Evolutionary conservation across 2,329 filamentous ascomycete species (phyloP).

Genomic region (Diaporthe caulivora): DNA sequence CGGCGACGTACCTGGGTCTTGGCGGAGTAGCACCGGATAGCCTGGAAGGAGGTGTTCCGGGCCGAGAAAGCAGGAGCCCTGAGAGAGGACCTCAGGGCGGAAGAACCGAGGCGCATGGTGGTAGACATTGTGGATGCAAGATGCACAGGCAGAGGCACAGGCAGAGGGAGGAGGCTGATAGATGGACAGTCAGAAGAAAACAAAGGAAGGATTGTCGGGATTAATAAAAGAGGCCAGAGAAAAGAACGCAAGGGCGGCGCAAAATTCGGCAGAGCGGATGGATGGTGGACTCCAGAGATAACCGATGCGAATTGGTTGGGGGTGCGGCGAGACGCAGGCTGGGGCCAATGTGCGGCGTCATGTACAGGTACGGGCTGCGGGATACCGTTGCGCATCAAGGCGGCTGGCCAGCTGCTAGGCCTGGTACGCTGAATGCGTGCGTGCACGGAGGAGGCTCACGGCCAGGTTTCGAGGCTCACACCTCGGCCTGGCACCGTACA

Average conservation of each 20-base stretch:
- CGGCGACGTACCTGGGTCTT: constrained; percentile 81
- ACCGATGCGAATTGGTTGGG: constrained; percentile 28
- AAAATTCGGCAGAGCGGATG: constrained; percentile 39
- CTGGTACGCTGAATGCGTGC: background rate
- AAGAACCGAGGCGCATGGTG: constrained; percentile 83
- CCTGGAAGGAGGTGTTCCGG: constrained; percentile 81
- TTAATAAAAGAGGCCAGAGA: constrained; percentile 47
- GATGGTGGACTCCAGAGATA: constrained; percentile 30
- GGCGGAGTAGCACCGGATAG: constrained; percentile 90
- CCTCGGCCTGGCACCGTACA: background rate
- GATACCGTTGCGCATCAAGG: background rate
- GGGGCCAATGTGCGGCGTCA: no score
- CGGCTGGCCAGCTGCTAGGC: background rate
- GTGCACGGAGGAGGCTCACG: constrained; percentile 20
- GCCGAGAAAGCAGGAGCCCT: constrained; percentile 75
- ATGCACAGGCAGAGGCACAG: constrained; percentile 47
- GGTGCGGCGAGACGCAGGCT: constrained; percentile 1
- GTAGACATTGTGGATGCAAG: constrained; percentile 78
- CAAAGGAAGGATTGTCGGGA: constrained; percentile 50
- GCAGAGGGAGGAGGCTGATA: constrained; percentile 44
- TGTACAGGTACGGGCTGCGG: constrained; percentile 17
- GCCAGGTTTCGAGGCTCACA: constrained; percentile 3
- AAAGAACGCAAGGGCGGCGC: constrained; percentile 45
- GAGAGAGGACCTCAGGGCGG: constrained; percentile 84
- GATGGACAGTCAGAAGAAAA: constrained; percentile 47